phyloP scores from a whole-genome alignment of 2,329 filamentous ascomycete genomes.

The Penicillium sp. region DNA sequence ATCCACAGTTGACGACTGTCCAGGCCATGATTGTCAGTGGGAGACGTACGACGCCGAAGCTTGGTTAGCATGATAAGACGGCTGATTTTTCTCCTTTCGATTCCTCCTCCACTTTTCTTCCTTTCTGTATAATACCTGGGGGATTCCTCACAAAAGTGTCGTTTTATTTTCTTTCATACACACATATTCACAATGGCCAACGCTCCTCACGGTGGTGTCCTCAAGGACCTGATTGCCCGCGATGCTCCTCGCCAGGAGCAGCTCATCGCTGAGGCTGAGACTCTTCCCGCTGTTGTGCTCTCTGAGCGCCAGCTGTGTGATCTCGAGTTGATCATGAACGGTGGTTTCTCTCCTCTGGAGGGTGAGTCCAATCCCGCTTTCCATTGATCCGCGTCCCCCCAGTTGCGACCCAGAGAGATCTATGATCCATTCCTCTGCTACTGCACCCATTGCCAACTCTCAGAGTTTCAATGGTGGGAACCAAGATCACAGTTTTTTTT shows the following conservation, averaged over 20 bases:
- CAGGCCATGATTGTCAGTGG: conserved; percentile 4
- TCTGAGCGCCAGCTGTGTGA: conserved; percentile 96
- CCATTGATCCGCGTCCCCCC: not conserved
- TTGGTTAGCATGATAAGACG: conserved; percentile 1
- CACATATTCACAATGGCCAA: conserved; percentile 46
- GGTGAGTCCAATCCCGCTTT: conserved; percentile 57
- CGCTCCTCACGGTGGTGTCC: conserved; percentile 79
- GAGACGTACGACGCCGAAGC: conserved; percentile 3
- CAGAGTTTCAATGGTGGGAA: no score
- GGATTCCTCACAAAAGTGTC: conserved; percentile 2
- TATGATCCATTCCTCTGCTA: no score
- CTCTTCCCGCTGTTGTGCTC: conserved; percentile 77
- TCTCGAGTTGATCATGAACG: conserved; percentile 94
- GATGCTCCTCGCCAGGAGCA: conserved; percentile 80
- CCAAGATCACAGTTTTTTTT: not conserved
- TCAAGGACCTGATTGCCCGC: conserved; percentile 96
- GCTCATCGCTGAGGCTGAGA: conserved; percentile 82
- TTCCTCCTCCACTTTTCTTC: conserved; percentile 6
- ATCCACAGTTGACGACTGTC: conserved; percentile 26
- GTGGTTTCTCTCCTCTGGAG: conserved; percentile 96
- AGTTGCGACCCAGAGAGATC: no score
- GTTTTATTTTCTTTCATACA: conserved; percentile 2
- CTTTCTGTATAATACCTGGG: conserved; percentile 8
- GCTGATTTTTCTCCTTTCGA: conserved; percentile 3
- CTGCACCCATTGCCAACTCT: no score